Base-by-base conservation (phyloP, 2,329 filamentous ascomycete species). In the Sporothrix pallida region DNA sequence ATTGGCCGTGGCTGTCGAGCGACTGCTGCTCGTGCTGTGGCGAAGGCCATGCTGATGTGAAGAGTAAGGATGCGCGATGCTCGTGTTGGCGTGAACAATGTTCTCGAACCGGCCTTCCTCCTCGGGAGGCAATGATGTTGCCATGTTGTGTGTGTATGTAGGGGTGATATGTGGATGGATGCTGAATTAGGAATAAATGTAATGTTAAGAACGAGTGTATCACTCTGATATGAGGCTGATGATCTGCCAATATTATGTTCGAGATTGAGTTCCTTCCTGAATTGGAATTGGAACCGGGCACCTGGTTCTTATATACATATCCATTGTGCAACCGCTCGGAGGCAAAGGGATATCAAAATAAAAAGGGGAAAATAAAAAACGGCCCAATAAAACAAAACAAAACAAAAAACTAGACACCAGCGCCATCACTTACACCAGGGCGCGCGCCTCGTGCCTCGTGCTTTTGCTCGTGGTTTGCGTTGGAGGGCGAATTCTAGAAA, bases 71-170 rank as follows among this genome's bases (percentile, higher is more conserved):
- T 73, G 74, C 8, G 67, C 20, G n/a, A 63, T 69, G 74, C 50
- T 56, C 13, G 71, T 73, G 71, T 71, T 71, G 50, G 71, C 73
- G 73, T 71, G 73, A 44, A 71, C 71, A n/a, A 71, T 69, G 31
- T 63, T 58, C 13, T 67, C 58, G 20, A 62, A 63, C 9, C 31
- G 42, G 8, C 20, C 56, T 15, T 73, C 73, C 54, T 72, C 73
- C 3, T 72, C 71, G 13, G 50, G 62, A 37, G 69, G 72, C 9
- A 63, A 31, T 46, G 62, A 20, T 12, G 62, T 48, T 37, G 63
- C 58, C 65, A 72, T 58, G 60, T 10, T 44, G 44, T 12, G 31
- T 48, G 23, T 44, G 31, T 48, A 6, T 46, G 52, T 12, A 20
- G 60, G 42, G 17, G 26, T 31, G 52, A 17, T 48, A 7, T 46